Evolutionary conservation across 306 rosid genomes (phyloP).

Genomic region (Cucumis hystrix): DNA sequence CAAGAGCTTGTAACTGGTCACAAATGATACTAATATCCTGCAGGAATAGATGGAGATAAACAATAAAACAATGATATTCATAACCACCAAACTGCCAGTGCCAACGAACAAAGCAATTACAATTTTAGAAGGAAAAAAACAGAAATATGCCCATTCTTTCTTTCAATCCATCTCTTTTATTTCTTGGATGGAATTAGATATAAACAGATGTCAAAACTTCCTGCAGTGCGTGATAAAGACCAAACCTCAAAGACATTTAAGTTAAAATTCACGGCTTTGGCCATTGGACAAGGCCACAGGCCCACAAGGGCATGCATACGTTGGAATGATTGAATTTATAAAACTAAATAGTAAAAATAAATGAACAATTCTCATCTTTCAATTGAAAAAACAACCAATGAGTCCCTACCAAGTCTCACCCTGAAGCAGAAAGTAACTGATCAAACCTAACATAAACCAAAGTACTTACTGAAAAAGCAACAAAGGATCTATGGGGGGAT

Average conservation of each 20-base stretch:
- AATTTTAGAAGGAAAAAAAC: background rate
- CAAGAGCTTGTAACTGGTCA: constrained; percentile 54
- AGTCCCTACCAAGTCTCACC: background rate
- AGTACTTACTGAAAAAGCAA: background rate
- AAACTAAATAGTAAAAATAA: background rate
- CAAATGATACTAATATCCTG: constrained; percentile 80
- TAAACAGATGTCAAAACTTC: background rate
- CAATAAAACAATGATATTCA: background rate
- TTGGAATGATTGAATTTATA: background rate
- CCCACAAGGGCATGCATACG: background rate
- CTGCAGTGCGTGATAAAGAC: background rate
- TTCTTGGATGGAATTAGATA: background rate
- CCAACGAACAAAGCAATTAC: background rate
- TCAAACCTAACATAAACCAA: background rate
- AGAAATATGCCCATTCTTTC: background rate
- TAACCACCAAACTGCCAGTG: background rate
- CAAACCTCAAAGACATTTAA: constrained; percentile 1
- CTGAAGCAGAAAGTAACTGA: background rate
- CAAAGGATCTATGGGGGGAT: background rate
- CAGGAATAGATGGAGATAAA: constrained; percentile 18
- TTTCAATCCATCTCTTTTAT: background rate
- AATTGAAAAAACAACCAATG: background rate
- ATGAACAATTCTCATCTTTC: background rate
- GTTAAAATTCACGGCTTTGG: background rate
- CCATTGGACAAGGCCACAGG: background rate